Base-by-base conservation (phyloP, 2,329 filamentous ascomycete species). In the Rosellinia necatrix region DNA sequence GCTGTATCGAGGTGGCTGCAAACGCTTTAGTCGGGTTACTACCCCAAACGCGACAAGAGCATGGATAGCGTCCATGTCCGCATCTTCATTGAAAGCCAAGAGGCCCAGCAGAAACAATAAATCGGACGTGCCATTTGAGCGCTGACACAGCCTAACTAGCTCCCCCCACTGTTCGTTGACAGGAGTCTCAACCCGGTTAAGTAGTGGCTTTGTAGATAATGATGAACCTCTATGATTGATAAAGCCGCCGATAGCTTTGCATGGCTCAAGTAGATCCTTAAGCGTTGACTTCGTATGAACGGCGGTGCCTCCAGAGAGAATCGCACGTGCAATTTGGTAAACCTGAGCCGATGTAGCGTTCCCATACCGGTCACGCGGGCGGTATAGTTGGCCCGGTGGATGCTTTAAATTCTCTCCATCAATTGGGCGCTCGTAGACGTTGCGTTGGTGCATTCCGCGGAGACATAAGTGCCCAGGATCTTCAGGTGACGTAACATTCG, bases 171-270 rank as follows among this genome's bases (percentile, higher is more conserved):
- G 61, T 35, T 68, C 65, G 25, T 54, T 49, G n/a, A 71, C 56
- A 25, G 62, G 58, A 12, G 65, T 64, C 29, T 70, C 68, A 6
- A 69, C 67, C 53, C 67, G 60, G 27, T 44, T 61, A 21, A 60
- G 59, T 0, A 72, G 71, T 52, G 56, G 56, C 6, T 43, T 32
- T n/a, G 8, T 13, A 27, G 38, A 22, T 4, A 4, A 9, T 3
- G 15, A 19, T 24, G 34, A 49, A 24, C 2, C 43, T 17, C 15
- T 2, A 1, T 40, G 66, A 44, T 10, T 53, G 30, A 21, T n/a
- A 44, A 60, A 69, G 25, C 76, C 76, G 70, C 42, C 55, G 13
- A 54, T 74, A 40, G 55, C 54, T 54, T 63, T 68, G 62, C 67
- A 75, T 1, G 58, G 59, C 21, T 66, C 62, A 8, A 68, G 58